These are phyloP conservation scores for Rhazya stricta DNA, from an alignment of 257 asterid genomes.

Conservation along the genomic window DNA sequence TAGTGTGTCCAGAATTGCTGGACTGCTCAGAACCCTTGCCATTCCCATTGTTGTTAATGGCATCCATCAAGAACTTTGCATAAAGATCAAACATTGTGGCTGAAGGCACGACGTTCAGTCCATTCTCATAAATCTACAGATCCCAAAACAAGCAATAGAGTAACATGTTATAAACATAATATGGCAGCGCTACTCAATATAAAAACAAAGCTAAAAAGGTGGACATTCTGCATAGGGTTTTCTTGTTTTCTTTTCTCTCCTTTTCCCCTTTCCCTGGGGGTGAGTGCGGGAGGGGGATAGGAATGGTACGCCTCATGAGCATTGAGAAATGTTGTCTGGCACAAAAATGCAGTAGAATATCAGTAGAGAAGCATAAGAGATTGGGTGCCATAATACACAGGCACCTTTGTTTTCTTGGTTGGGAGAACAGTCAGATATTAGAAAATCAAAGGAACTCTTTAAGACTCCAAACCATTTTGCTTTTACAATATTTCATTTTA, in stretches of 20 bases:
- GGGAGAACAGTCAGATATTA: neutral
- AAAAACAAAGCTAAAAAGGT: neutral
- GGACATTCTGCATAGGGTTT: neutral
- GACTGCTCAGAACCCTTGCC: slow-evolving; percentile 29
- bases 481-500: too few species aligned
- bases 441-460: neutral
- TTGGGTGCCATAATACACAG: neutral
- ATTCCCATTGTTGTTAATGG: slow-evolving; percentile 27
- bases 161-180: slow-evolving; percentile 1
- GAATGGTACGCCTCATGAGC: neutral
- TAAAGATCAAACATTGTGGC: slow-evolving; percentile 49
- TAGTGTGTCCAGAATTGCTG: slow-evolving; percentile 23
- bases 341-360: neutral
- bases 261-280: neutral
- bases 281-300: neutral
- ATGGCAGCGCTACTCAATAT: neutral
- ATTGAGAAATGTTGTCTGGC: neutral
- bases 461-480: neutral
- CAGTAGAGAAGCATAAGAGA: neutral
- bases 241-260: neutral
- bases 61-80: slow-evolving; percentile 60
- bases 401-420: too few species aligned
- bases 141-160: slow-evolving; percentile 1
- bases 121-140: slow-evolving; percentile 78
- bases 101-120: slow-evolving; percentile 51